Conservation (phyloP, 116 monocot genomes). For the Papilionanthe hybrid region DNA sequence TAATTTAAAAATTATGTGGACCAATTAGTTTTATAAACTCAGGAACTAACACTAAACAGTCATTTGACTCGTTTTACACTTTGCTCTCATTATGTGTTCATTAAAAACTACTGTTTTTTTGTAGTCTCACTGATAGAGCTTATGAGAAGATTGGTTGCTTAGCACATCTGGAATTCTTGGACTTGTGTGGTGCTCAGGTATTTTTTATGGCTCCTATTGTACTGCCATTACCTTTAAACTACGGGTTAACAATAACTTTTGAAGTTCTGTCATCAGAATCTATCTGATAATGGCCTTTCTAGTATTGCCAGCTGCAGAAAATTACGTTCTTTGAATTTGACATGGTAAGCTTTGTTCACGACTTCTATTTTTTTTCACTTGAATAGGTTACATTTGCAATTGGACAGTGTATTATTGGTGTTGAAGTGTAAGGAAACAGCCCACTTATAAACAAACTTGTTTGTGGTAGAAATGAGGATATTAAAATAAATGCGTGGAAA, state of each 20-base stretch:
- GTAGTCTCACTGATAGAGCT: constrained; percentile 73
- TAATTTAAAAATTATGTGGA: no score
- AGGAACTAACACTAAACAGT: no score
- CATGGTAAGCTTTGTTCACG: constrained; percentile 49
- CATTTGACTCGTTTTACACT: no score
- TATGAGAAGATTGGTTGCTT: constrained; percentile 60
- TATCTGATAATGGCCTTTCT: constrained; percentile 72
- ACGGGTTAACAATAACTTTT: constrained; percentile 9
- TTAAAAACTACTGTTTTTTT: neutral
- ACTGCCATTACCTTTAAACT: neutral
- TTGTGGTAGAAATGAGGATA: neutral
- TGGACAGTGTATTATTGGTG: neutral
- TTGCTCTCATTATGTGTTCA: no score
- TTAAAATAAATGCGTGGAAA: neutral
- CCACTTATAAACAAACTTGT: neutral
- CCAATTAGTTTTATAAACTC: no score
- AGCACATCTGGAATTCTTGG: constrained; percentile 53
- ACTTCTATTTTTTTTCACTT: neutral
- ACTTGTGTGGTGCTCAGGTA: constrained; percentile 93
- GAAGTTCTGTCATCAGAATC: constrained; percentile 41
- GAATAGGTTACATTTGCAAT: neutral
- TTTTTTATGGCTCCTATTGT: neutral
- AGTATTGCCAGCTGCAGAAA: constrained; percentile 61
- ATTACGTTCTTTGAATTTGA: constrained; percentile 74
- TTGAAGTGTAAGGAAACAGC: no score